A percentile compares a stretch with the other conserved stretches of the same genome.
Conservation (phyloP, 129 eudicot genomes). For the Ambrosia trifida region DNA sequence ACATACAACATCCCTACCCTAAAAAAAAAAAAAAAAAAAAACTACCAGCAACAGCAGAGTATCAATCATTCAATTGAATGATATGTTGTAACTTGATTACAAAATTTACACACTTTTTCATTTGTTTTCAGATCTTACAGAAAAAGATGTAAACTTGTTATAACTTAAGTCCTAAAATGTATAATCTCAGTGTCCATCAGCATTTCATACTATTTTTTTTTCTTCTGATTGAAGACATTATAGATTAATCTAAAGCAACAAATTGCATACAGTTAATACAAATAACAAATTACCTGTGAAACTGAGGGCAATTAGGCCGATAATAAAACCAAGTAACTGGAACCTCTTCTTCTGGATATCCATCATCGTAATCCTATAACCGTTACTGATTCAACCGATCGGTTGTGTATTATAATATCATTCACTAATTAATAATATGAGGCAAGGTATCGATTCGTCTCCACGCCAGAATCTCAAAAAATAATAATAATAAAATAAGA, state of each 20-base stretch:
- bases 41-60: neutral
- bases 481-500: neutral
- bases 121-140: neutral
- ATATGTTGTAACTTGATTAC: neutral
- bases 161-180: neutral
- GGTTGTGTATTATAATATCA: slow-evolving; percentile 18
- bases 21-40: neutral
- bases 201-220: neutral
- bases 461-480: slow-evolving; percentile 12
- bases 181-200: neutral
- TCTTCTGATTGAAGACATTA: neutral
- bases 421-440: neutral
- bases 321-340: slow-evolving; percentile 21
- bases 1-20: neutral
- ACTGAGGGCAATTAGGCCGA: slow-evolving; percentile 31
- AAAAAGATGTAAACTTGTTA: neutral
- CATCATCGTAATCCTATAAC: slow-evolving; percentile 25
- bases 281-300: slow-evolving; percentile 34
- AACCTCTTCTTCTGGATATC: slow-evolving; percentile 36
- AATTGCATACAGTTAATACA: neutral
- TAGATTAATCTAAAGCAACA: neutral
- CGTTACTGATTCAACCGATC: slow-evolving; percentile 4
- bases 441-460: slow-evolving; percentile 29
- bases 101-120: neutral
- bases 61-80: neutral